Conservation (phyloP, 192 early-diverging fungal species). For the Dimargaris cristalligena region DNA sequence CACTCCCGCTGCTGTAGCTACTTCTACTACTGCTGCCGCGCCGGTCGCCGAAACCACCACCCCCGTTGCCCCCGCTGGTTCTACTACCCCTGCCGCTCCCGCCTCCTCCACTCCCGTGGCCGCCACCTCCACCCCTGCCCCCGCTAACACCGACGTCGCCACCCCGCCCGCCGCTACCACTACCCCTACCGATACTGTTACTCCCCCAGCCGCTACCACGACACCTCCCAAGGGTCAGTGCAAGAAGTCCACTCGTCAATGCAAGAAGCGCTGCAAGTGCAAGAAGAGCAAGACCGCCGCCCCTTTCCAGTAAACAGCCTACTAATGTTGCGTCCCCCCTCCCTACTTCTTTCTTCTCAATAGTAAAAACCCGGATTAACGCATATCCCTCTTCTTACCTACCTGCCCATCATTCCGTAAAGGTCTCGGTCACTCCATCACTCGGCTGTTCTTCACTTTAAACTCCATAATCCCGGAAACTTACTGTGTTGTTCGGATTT, state of each 20-base stretch:
- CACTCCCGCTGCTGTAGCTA: background rate
- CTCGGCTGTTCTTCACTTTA: too few relatives aligned
- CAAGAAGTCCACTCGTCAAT: background rate
- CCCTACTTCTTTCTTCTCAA: background rate
- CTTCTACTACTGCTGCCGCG: background rate
- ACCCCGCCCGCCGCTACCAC: background rate
- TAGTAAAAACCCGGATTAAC: background rate
- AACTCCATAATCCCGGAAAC: too few relatives aligned
- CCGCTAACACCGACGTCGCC: background rate
- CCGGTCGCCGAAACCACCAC: background rate
- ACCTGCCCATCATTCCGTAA: too few relatives aligned
- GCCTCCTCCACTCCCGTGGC: background rate
- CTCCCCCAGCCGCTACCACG: background rate
- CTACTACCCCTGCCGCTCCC: background rate
- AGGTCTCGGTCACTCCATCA: too few relatives aligned
- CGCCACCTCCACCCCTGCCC: background rate
- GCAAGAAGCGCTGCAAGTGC: background rate
- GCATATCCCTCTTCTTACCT: background rate
- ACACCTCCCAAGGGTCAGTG: background rate
- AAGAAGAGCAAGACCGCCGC: background rate
- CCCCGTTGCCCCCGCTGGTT: background rate
- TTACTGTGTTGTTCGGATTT: too few relatives aligned
- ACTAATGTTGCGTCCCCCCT: background rate
- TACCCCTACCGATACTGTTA: background rate
- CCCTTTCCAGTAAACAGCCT: background rate